These are phyloP conservation scores for Saturnispora besseyi DNA, from an alignment of 805 yeast species.

Conservation along the genomic window DNA sequence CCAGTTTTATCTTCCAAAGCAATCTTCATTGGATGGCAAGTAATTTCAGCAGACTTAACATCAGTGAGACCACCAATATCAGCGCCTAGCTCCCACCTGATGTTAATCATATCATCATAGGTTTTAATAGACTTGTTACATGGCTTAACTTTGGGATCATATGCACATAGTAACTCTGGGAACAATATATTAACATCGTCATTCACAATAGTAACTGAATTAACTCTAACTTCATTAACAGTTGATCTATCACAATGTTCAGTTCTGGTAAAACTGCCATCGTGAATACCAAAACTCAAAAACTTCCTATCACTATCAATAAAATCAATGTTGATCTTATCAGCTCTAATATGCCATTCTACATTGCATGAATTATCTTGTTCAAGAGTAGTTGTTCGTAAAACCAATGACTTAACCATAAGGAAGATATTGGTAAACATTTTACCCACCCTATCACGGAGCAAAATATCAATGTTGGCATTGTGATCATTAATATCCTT, in stretches of 20 bases:
- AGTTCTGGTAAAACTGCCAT: conserved; percentile 50
- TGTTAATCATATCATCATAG: conserved; percentile 30
- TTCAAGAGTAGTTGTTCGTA: conserved; percentile 16
- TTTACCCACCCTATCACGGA: conserved; percentile 30
- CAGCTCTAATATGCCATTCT: conserved; percentile 59
- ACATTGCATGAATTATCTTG: conserved; percentile 19
- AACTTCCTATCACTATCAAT: conserved; percentile 45
- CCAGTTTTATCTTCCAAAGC: conserved; percentile 69
- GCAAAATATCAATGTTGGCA: conserved; percentile 23
- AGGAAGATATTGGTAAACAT: conserved; percentile 35
- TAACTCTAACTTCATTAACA: conserved; percentile 48
- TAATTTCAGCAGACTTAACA: conserved; percentile 52
- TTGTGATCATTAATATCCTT: conserved; percentile 33
- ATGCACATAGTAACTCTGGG: conserved; percentile 64
- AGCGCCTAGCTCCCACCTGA: conserved; percentile 70
- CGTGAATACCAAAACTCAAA: conserved; percentile 58
- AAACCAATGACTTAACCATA: conserved; percentile 32
- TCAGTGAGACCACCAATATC: conserved; percentile 92
- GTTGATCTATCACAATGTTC: conserved; percentile 63
- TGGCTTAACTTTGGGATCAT: conserved; percentile 9
- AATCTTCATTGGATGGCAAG: conserved; percentile 56
- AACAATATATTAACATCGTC: conserved; percentile 46
- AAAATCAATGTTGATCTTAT: conserved; percentile 63
- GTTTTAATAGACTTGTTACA: conserved; percentile 12
- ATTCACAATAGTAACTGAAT: conserved; percentile 62